Percentiles rank a stretch among this genome's conserved stretches.
phyloP scores from a whole-genome alignment of 768 basidiomycete genomes.

The Dentipellis fragilis region DNA sequence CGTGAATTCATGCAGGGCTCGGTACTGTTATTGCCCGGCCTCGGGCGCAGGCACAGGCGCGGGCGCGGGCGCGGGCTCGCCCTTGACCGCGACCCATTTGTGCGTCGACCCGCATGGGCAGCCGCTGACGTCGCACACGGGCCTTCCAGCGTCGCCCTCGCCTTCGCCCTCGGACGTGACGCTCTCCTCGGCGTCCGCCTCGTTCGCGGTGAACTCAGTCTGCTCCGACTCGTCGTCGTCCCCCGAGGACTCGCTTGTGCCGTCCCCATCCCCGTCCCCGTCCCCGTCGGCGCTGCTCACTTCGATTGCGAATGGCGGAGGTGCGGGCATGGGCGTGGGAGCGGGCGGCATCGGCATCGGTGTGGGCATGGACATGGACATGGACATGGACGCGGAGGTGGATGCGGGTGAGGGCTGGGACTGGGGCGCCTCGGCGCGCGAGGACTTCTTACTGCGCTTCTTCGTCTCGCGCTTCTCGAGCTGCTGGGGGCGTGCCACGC shows the following conservation, averaged over 20 bases:
- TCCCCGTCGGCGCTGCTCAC: neutral
- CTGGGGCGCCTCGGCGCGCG: slow-evolving; percentile 3
- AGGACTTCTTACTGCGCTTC: slow-evolving; percentile 6
- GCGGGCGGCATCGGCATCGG: slow-evolving; percentile 4
- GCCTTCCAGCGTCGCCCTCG: slow-evolving; percentile 27
- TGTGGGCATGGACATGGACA: slow-evolving; percentile 1
- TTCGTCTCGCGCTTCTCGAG: slow-evolving; percentile 16
- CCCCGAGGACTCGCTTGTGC: slow-evolving; percentile 17
- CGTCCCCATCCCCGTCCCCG: neutral
- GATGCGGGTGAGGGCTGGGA: too few species aligned
- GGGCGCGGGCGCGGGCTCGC: slow-evolving; percentile 19
- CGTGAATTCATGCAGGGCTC: neutral
- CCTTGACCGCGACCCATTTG: slow-evolving; percentile 74
- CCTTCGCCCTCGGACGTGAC: slow-evolving; percentile 62
- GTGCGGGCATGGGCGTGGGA: slow-evolving; percentile 5
- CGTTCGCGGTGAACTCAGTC: slow-evolving; percentile 42
- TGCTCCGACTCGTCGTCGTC: slow-evolving; percentile 50
- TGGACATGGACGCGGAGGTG: neutral
- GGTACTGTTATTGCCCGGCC: neutral
- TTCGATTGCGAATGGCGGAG: neutral
- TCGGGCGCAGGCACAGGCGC: neutral
- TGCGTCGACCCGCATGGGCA: slow-evolving; percentile 33
- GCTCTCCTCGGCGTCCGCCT: slow-evolving; percentile 71
- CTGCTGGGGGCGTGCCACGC: slow-evolving; percentile 6
- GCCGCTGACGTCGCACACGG: slow-evolving; percentile 17